These are phyloP conservation scores for Plasmopara muralis DNA, from an alignment of 352 stramenopile species.

Conservation along the genomic window DNA sequence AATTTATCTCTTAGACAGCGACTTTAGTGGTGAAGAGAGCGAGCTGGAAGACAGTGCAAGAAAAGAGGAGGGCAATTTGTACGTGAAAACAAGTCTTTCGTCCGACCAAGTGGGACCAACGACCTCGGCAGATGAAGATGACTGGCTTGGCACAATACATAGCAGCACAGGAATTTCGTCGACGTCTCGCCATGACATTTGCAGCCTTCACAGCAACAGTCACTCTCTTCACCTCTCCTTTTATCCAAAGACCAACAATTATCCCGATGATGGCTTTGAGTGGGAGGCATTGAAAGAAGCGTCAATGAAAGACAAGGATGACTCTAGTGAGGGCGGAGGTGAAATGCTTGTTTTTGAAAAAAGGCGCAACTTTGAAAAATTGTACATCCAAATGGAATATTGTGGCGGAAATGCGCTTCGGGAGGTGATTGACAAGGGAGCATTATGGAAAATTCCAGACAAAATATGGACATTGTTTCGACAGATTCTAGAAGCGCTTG, in stretches of 20 bases:
- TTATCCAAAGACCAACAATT: constrained; percentile 28
- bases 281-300: constrained; percentile 65
- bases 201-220: constrained; percentile 42
- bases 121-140: constrained; percentile 51
- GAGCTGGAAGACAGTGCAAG: neutral
- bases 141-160: constrained; percentile 71
- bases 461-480: constrained; percentile 93
- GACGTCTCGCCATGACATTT: constrained; percentile 51
- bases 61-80: constrained; percentile 24
- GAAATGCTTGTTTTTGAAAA: constrained; percentile 13
- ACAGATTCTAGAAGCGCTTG: constrained; percentile 92
- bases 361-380: constrained; percentile 58
- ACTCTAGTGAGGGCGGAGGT: constrained; percentile 30
- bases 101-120: constrained; percentile 28
- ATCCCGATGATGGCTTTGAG: constrained; percentile 58
- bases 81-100: constrained; percentile 34
- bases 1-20: constrained; percentile 32
- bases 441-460: constrained; percentile 70
- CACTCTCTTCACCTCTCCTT: constrained; percentile 30
- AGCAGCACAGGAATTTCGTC: constrained; percentile 59
- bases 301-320: constrained; percentile 26
- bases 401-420: constrained; percentile 90
- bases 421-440: constrained; percentile 91
- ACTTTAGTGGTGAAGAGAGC: constrained; percentile 23
- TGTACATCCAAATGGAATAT: constrained; percentile 96